These are phyloP conservation scores for Pichia sp. DNA, from an alignment of 1,139 yeast genomes.

Conservation along the genomic window DNA sequence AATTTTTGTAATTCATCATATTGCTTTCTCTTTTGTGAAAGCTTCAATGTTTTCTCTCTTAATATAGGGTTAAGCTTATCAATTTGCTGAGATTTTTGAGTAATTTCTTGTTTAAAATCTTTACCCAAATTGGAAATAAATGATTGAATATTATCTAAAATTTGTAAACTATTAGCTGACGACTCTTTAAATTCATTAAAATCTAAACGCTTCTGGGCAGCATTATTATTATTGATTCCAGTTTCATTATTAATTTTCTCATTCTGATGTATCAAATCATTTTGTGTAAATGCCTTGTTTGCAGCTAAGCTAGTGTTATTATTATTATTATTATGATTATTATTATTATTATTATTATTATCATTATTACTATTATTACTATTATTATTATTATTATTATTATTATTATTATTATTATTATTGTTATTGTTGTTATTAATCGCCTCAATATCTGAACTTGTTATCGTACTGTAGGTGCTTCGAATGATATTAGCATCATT, in stretches of 20 bases:
- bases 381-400: not conserved
- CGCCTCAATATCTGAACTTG: not conserved
- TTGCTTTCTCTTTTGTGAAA: constrained; percentile 41
- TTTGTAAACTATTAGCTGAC: constrained; percentile 31
- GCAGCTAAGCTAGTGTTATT: not conserved
- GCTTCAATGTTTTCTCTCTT: constrained; percentile 40
- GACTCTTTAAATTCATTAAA: constrained; percentile 4
- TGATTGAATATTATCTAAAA: constrained; percentile 38
- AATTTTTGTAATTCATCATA: constrained; percentile 38
- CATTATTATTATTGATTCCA: not conserved
- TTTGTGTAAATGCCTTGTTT: not conserved
- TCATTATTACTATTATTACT: not conserved
- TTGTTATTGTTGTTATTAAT: not conserved
- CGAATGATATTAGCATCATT: not conserved
- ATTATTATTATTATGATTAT: not conserved
- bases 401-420: not conserved
- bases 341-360: not conserved
- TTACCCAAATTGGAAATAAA: constrained; percentile 36
- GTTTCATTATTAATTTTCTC: not conserved
- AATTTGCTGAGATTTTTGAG: constrained; percentile 39
- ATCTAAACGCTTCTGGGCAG: not conserved
- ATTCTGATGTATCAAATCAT: not conserved
- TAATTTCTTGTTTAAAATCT: constrained; percentile 45
- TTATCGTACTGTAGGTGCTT: not conserved
- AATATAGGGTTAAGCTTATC: constrained; percentile 42